Conservation (phyloP, 208 protist genomes). For the Trichomonas tenax region DNA sequence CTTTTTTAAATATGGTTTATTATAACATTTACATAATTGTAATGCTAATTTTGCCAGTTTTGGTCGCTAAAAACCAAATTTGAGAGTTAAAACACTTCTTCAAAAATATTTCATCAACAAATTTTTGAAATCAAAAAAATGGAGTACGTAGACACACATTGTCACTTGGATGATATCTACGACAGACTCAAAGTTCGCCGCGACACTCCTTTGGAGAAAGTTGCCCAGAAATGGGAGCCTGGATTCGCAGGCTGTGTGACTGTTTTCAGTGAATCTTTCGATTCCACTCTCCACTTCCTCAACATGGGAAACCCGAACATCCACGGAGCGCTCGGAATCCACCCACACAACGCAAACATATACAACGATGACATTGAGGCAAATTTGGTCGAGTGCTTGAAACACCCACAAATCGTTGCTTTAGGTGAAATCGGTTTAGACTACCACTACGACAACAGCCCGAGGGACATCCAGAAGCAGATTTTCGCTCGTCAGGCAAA, state of each 20-base stretch:
- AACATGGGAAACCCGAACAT: neutral
- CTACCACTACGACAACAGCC: constrained; percentile 35
- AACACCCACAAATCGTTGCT: constrained; percentile 39
- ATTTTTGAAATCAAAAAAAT: neutral
- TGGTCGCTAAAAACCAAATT: no score
- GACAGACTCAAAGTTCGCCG: neutral
- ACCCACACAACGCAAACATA: constrained; percentile 20
- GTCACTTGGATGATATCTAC: constrained; percentile 28
- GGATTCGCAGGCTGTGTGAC: constrained; percentile 11
- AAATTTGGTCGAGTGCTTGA: constrained; percentile 8
- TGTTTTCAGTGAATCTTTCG: constrained; percentile 19
- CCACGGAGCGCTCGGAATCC: constrained; percentile 23
- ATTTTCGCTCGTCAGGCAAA: constrained; percentile 44
- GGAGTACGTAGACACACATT: constrained; percentile 33
- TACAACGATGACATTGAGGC: constrained; percentile 8
- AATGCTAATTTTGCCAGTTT: no score
- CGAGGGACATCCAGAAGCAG: constrained; percentile 32
- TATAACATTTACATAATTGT: no score
- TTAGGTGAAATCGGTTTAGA: constrained; percentile 48
- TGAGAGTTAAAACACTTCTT: no score
- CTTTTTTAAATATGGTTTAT: no score
- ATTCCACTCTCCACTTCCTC: neutral
- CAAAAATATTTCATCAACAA: no score
- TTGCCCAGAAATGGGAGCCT: neutral
- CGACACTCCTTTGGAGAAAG: neutral